Evolutionary conservation across 2,329 filamentous ascomycete species (phyloP).

Genomic region (Pseudogymnoascus sp.): DNA sequence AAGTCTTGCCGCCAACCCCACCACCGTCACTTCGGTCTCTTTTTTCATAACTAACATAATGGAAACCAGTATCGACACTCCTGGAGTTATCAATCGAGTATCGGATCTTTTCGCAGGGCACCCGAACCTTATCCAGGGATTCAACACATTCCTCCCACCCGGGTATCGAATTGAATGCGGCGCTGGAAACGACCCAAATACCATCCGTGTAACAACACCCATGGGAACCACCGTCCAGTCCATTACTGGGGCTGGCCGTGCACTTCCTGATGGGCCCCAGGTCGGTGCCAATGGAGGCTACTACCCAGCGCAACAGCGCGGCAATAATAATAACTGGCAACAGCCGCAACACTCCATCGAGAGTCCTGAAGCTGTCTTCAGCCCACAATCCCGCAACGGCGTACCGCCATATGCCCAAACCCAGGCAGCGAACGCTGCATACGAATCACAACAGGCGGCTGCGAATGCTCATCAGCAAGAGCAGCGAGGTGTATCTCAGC

Average conservation of each 20-base stretch:
- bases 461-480: slow-evolving; percentile 51
- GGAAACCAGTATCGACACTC: slow-evolving; percentile 72
- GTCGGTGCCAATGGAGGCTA: slow-evolving; percentile 30
- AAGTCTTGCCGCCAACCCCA: slow-evolving; percentile 34
- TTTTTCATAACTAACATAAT: not conserved
- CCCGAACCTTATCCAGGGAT: slow-evolving; percentile 90
- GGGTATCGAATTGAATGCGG: slow-evolving; percentile 97
- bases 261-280: slow-evolving; percentile 33
- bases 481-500: slow-evolving; percentile 57
- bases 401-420: slow-evolving; percentile 37
- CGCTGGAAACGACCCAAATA: slow-evolving; percentile 86
- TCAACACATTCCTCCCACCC: slow-evolving; percentile 94
- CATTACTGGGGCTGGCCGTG: slow-evolving; percentile 51
- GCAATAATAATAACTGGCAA: slow-evolving; percentile 41
- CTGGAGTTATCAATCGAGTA: slow-evolving; percentile 92
- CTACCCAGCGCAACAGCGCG: slow-evolving; percentile 29
- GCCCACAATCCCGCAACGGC: slow-evolving; percentile 47
- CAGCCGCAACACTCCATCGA: slow-evolving; percentile 52
- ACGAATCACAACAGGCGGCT: slow-evolving; percentile 36
- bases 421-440: slow-evolving; percentile 32
- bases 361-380: slow-evolving; percentile 57
- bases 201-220: slow-evolving; percentile 91
- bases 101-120: slow-evolving; percentile 94
- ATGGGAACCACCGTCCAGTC: slow-evolving; percentile 95
- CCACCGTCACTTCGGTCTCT: slow-evolving; percentile 15